Percentiles rank a stretch among this genome's conserved stretches.
Evolutionary conservation across 2,329 filamentous ascomycete species (phyloP).

Genomic region (Pestalotiopsis sp.): DNA sequence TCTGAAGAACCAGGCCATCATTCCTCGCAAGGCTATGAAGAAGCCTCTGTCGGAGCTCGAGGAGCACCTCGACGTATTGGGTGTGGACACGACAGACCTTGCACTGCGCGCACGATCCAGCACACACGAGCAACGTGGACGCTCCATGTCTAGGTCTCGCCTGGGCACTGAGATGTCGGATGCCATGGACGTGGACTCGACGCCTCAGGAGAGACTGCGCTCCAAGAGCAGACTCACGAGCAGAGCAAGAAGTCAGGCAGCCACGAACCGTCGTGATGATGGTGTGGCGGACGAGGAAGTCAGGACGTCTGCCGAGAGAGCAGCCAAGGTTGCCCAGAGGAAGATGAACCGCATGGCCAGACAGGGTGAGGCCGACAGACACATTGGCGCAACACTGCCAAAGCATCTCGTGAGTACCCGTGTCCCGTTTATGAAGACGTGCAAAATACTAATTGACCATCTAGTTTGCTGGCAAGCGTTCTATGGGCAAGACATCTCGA

Average conservation of each 20-base stretch:
- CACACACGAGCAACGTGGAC: slow-evolving; percentile 66
- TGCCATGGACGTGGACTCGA: slow-evolving; percentile 74
- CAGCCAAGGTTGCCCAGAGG: slow-evolving; percentile 90
- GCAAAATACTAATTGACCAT: slow-evolving; percentile 5
- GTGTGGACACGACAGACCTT: slow-evolving; percentile 79
- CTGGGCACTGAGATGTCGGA: slow-evolving; percentile 66
- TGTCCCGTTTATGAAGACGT: too few species aligned
- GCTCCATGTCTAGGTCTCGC: slow-evolving; percentile 66
- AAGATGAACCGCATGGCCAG: slow-evolving; percentile 98
- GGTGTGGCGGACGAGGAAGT: slow-evolving; percentile 71
- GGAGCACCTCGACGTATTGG: slow-evolving; percentile 80
- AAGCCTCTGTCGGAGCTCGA: slow-evolving; percentile 88
- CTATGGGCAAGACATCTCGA: slow-evolving; percentile 16
- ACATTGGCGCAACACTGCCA: slow-evolving; percentile 76
- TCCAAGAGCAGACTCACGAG: slow-evolving; percentile 61
- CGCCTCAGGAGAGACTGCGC: slow-evolving; percentile 62
- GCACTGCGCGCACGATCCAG: slow-evolving; percentile 72
- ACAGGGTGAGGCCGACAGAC: slow-evolving; percentile 95
- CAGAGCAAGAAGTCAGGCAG: slow-evolving; percentile 63
- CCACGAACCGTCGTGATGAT: slow-evolving; percentile 71
- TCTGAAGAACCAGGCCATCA: slow-evolving; percentile 94
- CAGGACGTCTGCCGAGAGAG: slow-evolving; percentile 79
- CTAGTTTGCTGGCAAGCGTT: slow-evolving; percentile 18
- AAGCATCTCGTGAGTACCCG: slow-evolving; percentile 84
- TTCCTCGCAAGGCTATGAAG: slow-evolving; percentile 80